Evolutionary conservation across 2,329 filamentous ascomycete species (phyloP).

Genomic region (Dactylella cylindrospora): DNA sequence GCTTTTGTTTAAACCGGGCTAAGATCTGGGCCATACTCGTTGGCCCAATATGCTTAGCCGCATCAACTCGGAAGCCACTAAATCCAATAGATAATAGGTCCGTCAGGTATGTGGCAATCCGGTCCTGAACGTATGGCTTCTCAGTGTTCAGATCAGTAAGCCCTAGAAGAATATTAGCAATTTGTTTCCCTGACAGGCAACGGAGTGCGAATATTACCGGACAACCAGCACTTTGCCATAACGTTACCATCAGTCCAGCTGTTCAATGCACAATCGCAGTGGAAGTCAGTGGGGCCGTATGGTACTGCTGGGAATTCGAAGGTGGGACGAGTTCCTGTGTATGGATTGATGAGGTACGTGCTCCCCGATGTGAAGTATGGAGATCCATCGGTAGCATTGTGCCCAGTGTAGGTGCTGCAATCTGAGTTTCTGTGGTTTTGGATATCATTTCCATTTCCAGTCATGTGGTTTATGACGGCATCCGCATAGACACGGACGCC

Average conservation of each 20-base stretch:
- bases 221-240: conserved; percentile 49
- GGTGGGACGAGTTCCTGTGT: conserved; percentile 48
- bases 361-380: conserved; percentile 50
- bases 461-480: conserved; percentile 50
- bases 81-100: conserved; percentile 50
- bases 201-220: conserved; percentile 5
- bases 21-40: conserved; percentile 48
- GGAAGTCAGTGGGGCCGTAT: conserved; percentile 50
- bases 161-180: conserved; percentile 26
- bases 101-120: conserved; percentile 49
- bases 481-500: conserved; percentile 50
- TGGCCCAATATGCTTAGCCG: conserved; percentile 50
- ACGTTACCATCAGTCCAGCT: conserved; percentile 49
- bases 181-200: neutral
- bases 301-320: conserved; percentile 50
- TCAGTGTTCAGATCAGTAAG: conserved; percentile 50
- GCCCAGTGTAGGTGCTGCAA: conserved; percentile 48
- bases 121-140: conserved; percentile 50
- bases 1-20: conserved; percentile 47
- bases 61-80: conserved; percentile 49
- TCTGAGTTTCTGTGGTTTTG: conserved; percentile 49
- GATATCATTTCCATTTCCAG: conserved; percentile 49
- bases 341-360: conserved; percentile 49
- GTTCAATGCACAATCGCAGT: conserved; percentile 49
- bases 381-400: conserved; percentile 49